These are phyloP conservation scores for Cytidiella melzeri DNA, from an alignment of 768 basidiomycete genomes.

Conservation along the genomic window DNA sequence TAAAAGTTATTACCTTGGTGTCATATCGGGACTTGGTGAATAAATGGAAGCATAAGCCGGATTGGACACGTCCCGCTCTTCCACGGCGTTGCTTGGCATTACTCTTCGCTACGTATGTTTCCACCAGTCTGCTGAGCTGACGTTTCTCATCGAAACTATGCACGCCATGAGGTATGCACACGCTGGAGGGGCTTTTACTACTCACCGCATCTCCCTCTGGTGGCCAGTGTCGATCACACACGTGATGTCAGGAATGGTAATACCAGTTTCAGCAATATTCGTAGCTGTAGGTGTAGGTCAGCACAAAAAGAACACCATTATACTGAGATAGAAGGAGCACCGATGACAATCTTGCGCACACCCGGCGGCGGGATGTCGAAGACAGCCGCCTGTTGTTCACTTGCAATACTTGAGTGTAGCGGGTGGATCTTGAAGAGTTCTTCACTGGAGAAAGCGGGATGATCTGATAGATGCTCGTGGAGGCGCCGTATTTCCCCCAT, in stretches of 20 bases:
- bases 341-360: conserved; percentile 89
- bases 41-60: conserved; percentile 90
- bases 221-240: conserved; percentile 94
- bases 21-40: conserved; percentile 89
- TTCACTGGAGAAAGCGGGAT: conserved; percentile 59
- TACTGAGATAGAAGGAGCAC: conserved; percentile 34
- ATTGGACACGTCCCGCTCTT: conserved; percentile 85
- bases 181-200: conserved; percentile 1
- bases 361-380: conserved; percentile 83
- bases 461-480: conserved; percentile 74
- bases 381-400: conserved; percentile 83
- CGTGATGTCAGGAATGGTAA: conserved; percentile 97
- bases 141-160: conserved; percentile 96
- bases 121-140: conserved; percentile 85
- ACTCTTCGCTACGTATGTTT: conserved; percentile 87
- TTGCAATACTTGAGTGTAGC: conserved; percentile 89
- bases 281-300: conserved; percentile 45
- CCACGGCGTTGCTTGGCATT: conserved; percentile 89
- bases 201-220: conserved; percentile 87
- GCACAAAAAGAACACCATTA: conserved; percentile 1
- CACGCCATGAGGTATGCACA: too few species aligned
- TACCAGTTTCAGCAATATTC: conserved; percentile 94
- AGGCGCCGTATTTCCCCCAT: conserved; percentile 88
- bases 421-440: conserved; percentile 72
- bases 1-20: conserved; percentile 43